phyloP scores from a whole-genome alignment of 495 filamentous ascomycete species.

The Achaetomiella virescens region DNA sequence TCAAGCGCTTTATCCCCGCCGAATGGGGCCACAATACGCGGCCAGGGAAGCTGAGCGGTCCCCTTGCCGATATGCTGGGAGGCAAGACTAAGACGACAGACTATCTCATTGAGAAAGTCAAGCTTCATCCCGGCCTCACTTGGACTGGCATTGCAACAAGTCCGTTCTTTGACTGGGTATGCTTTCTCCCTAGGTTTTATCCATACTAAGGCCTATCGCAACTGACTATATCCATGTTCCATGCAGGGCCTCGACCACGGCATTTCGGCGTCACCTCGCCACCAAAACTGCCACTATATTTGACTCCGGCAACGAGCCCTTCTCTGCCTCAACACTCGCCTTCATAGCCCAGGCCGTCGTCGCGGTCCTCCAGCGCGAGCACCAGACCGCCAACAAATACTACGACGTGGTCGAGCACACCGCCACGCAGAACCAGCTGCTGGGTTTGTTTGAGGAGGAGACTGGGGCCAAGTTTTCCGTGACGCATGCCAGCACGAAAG shows the following conservation, averaged over 20 bases:
- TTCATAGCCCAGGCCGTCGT: slow-evolving; percentile 26
- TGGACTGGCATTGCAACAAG: slow-evolving; percentile 44
- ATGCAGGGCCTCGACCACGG: slow-evolving; percentile 33
- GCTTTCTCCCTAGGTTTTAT: background rate
- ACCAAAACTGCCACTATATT: slow-evolving; percentile 36
- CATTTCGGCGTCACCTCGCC: slow-evolving; percentile 31
- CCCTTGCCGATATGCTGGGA: slow-evolving; percentile 17
- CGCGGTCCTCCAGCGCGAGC: slow-evolving; percentile 38
- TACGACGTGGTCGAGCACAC: slow-evolving; percentile 41
- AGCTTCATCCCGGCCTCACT: slow-evolving; percentile 36
- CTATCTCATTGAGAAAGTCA: slow-evolving; percentile 37
- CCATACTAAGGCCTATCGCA: no score
- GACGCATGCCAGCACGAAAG: slow-evolving; percentile 29
- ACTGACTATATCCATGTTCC: no score
- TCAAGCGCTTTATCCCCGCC: slow-evolving; percentile 55
- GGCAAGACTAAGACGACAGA: slow-evolving; percentile 41
- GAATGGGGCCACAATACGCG: slow-evolving; percentile 48
- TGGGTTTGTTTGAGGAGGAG: slow-evolving; percentile 39
- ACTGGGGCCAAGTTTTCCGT: slow-evolving; percentile 36
- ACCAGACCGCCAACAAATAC: slow-evolving; percentile 43
- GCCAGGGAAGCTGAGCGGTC: background rate
- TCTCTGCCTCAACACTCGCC: slow-evolving; percentile 34
- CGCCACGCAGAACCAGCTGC: slow-evolving; percentile 44
- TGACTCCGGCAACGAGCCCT: slow-evolving; percentile 42
- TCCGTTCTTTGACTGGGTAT: slow-evolving; percentile 38